Evolutionary conservation across 768 basidiomycete genomes (phyloP).

Genomic region (Artomyces pyxidatus): DNA sequence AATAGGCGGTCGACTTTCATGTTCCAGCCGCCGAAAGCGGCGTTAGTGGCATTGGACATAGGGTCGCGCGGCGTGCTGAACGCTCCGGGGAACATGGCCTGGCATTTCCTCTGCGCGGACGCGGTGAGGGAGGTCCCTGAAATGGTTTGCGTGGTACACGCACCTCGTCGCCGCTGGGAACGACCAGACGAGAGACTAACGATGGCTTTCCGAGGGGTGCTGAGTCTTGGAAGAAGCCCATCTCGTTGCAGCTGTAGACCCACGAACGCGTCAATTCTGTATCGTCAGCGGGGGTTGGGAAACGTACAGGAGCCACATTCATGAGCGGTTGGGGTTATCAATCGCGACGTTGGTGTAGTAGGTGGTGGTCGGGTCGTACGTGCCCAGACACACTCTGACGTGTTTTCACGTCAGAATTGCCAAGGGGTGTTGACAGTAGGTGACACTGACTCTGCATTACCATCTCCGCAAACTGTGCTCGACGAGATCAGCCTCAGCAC

Average conservation of each 20-base stretch:
- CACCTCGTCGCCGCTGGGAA: constrained; percentile 1
- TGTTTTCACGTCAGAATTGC: background rate
- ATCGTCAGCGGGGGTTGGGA: background rate
- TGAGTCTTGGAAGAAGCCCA: constrained; percentile 34
- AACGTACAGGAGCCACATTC: constrained; percentile 59
- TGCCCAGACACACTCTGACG: constrained; percentile 31
- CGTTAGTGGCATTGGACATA: constrained; percentile 12
- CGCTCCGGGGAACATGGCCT: constrained; percentile 12
- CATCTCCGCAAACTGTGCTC: constrained; percentile 41
- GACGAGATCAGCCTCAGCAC: background rate
- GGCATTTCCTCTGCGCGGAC: constrained; percentile 14
- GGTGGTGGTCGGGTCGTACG: constrained; percentile 28
- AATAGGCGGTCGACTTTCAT: constrained; percentile 18
- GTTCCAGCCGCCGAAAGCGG: constrained; percentile 16
- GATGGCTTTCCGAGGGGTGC: background rate
- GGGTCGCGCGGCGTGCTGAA: constrained; percentile 14
- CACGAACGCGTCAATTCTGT: too few relatives aligned
- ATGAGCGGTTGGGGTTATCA: constrained; percentile 51
- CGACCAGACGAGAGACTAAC: constrained; percentile 1
- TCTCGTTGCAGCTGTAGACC: constrained; percentile 55
- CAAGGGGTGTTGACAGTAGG: too few relatives aligned
- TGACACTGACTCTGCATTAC: constrained; percentile 20
- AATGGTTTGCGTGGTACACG: background rate
- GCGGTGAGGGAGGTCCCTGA: background rate
- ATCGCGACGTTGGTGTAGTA: constrained; percentile 50